A percentile compares a stretch with the other conserved stretches of the same genome.
These are phyloP conservation scores for Trichoderma koningii DNA, from an alignment of 2,329 filamentous ascomycete species.

Conservation along the genomic window DNA sequence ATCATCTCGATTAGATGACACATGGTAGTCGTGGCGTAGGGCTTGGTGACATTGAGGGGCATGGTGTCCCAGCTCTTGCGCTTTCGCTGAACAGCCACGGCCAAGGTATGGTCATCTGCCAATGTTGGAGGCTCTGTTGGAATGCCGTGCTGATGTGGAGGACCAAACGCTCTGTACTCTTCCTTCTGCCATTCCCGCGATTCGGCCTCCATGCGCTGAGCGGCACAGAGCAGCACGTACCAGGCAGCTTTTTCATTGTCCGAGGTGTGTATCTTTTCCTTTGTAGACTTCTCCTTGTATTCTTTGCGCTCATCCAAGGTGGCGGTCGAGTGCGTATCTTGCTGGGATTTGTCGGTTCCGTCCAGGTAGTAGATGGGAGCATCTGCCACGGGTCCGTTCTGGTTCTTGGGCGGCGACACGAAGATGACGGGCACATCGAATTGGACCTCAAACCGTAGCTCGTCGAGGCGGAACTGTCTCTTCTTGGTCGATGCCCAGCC, in stretches of 20 bases:
- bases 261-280: conserved; percentile 52
- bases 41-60: conserved; percentile 49
- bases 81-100: conserved; percentile 51
- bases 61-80: conserved; percentile 56
- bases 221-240: conserved; percentile 52
- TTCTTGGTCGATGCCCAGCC: conserved; percentile 47
- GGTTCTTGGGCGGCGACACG: conserved; percentile 48
- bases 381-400: conserved; percentile 39
- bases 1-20: conserved; percentile 58
- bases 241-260: conserved; percentile 60
- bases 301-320: conserved; percentile 38
- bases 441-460: conserved; percentile 53
- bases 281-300: conserved; percentile 34
- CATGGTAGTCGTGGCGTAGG: conserved; percentile 58
- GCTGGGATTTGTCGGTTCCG: conserved; percentile 43
- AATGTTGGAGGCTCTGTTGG: conserved; percentile 35
- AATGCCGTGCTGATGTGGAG: conserved; percentile 32
- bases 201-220: conserved; percentile 53
- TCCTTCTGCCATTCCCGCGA: conserved; percentile 50
- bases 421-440: conserved; percentile 56
- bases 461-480: conserved; percentile 45
- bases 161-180: conserved; percentile 37
- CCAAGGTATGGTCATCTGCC: conserved; percentile 43
- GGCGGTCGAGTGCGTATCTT: conserved; percentile 39
- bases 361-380: conserved; percentile 43